Conservation (phyloP, 2,329 filamentous ascomycete species). For the Fusarium sp. region DNA sequence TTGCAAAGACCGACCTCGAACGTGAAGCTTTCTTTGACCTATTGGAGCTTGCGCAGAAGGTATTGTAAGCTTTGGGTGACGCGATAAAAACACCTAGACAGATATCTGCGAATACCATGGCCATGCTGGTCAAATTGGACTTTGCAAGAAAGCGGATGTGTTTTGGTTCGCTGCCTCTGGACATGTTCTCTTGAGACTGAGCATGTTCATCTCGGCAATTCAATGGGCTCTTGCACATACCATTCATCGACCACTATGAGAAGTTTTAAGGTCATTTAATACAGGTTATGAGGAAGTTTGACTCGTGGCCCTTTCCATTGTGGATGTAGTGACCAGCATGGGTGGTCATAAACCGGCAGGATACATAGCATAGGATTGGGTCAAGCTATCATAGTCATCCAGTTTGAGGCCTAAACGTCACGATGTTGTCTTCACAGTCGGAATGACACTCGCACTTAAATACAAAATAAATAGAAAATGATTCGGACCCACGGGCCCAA, state of each 20-base stretch:
- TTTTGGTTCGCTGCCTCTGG: too few relatives aligned
- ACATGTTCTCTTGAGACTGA: too few relatives aligned
- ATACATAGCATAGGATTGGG: background rate
- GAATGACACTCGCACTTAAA: too few relatives aligned
- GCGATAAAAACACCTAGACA: background rate
- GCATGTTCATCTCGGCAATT: background rate
- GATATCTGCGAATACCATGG: too few relatives aligned
- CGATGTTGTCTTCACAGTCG: too few relatives aligned
- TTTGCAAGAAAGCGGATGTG: background rate
- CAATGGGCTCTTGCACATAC: background rate
- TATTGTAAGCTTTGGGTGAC: slow-evolving; percentile 58
- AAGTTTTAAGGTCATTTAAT: background rate
- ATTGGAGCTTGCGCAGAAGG: slow-evolving; percentile 73
- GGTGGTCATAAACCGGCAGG: background rate
- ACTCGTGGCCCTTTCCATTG: background rate
- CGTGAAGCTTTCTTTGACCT: slow-evolving; percentile 76
- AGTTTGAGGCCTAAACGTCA: background rate
- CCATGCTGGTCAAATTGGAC: background rate
- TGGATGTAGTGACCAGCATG: background rate
- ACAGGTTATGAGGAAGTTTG: background rate
- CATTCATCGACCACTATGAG: background rate
- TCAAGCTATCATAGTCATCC: background rate
- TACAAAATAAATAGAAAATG: too few relatives aligned
- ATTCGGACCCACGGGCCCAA: too few relatives aligned
- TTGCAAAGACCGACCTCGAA: slow-evolving; percentile 65